A percentile compares a stretch with the other conserved stretches of the same genome.
phyloP scores from a whole-genome alignment of 345 rosid genomes.

The Citrus inodora region DNA sequence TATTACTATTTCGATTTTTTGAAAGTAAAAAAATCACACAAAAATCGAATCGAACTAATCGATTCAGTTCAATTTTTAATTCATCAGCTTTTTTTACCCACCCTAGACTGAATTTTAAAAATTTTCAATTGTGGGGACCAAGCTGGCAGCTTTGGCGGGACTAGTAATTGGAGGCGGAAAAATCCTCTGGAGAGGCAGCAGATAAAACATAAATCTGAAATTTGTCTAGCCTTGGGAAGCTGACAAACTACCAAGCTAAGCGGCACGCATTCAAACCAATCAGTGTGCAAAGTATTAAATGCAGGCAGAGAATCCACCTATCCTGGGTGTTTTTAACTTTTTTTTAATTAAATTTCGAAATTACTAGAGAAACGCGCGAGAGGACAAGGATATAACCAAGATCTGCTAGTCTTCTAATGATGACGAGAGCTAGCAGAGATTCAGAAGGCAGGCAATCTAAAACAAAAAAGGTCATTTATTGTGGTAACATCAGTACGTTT shows the following conservation, averaged over 20 bases:
- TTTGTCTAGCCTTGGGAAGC: slow-evolving; percentile 19
- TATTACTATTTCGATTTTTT: too few relatives aligned
- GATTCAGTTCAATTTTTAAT: too few relatives aligned
- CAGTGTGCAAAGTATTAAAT: background rate
- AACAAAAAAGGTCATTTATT: background rate
- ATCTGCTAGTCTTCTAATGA: background rate
- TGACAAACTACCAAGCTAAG: background rate
- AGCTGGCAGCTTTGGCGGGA: background rate
- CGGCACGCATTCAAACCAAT: background rate
- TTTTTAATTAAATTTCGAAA: slow-evolving; percentile 12
- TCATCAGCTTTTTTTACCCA: too few relatives aligned
- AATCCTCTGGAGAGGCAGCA: background rate
- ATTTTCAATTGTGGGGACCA: background rate
- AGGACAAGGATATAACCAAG: background rate
- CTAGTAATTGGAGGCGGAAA: background rate
- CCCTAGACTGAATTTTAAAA: background rate
- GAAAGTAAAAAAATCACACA: too few relatives aligned
- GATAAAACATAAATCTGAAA: background rate
- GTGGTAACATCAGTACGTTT: background rate
- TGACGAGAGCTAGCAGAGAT: background rate
- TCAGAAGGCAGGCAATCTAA: slow-evolving; percentile 5
- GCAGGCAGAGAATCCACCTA: background rate
- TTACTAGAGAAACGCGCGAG: background rate
- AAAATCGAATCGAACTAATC: too few relatives aligned
- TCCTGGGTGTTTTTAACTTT: background rate